Base-by-base conservation (phyloP, 441 rosid species). In the Erodium moschatum region DNA sequence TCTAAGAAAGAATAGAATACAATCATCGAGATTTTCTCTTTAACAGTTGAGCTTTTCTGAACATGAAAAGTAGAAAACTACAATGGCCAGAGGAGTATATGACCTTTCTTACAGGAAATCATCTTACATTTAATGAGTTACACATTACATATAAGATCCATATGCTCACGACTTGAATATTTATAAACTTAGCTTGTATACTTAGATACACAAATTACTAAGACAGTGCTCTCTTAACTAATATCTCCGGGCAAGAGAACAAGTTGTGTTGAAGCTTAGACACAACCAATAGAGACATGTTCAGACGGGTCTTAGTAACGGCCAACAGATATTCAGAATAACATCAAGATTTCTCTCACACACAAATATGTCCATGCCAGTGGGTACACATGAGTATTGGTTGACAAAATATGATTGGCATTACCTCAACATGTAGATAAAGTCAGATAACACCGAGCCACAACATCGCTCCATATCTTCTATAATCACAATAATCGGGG, bases 391-490 rank as follows among this genome's bases (percentile, higher is more conserved):
- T 54, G 61, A 54, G 29, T 9, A 20, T 8, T 19, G 31, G 31
- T 20, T 46, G 20, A 48, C 18, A 67, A 60, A 52, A 7, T 15
- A n/a, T 63, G n/a, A 33, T 6, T 24, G 1, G 44, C 44, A 40
- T 8, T 40, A 40, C 44, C 97, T 87, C 78, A 93, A 72, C 81
- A 88, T 81, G 68, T 84, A 82, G 74, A 94, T 88, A 65, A 94
- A 82, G 68, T 91, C 90, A 2, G 98, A 88, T 70, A 94, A 80
- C 74, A 89, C 87, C 71, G 87, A 66, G 54, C 90, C 94, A 80
- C 84, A 81, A 69, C 97, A 94, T 48, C 87, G 86, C 77, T 91
- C 97, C 73, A 91, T 74, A 74, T 94, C 94, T 69, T 88, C 88
- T 64, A 94, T 71, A 52, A 94, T 84, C 74, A 94, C 70, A 72